Evolutionary conservation across 306 rosid genomes (phyloP).

Genomic region (Nissolia schottii): DNA sequence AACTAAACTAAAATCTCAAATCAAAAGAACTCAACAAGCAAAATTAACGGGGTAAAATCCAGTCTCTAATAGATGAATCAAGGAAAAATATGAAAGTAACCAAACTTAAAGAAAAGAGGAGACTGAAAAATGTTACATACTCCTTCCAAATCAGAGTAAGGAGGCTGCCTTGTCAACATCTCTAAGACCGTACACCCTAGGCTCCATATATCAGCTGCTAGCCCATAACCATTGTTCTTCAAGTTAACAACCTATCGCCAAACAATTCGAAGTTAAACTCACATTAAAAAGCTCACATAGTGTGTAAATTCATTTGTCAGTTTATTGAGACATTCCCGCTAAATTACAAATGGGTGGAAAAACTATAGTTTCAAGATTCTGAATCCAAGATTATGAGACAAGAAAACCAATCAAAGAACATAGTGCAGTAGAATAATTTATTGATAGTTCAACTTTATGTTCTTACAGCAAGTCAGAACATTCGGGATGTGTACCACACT

Average conservation of each 20-base stretch:
- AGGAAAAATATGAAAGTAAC: not conserved
- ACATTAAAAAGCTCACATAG: not conserved
- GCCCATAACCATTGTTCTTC: conserved; percentile 43
- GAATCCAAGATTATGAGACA: not conserved
- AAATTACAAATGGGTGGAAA: not conserved
- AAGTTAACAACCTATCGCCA: conserved; percentile 49
- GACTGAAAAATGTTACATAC: conserved; percentile 29
- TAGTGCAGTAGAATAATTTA: not conserved
- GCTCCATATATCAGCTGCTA: conserved; percentile 66
- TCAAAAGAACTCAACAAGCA: not conserved
- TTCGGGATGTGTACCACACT: not conserved
- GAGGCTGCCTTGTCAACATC: conserved; percentile 46
- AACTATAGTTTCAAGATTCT: not conserved
- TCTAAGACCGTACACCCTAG: conserved; percentile 61
- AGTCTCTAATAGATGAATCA: not conserved
- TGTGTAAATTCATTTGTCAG: not conserved
- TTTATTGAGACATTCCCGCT: not conserved
- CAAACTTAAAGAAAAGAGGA: not conserved
- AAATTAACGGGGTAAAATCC: not conserved
- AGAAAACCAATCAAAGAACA: conserved; percentile 6
- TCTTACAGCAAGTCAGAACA: not conserved
- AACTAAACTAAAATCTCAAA: not conserved
- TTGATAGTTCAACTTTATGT: not conserved
- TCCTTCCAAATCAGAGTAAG: conserved; percentile 53
- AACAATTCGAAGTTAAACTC: conserved; percentile 17